Evolutionary conservation across 108 stramenopile genomes (phyloP), one percentile per base, ranked within the genome.

Genomic region (Conticribra weissflogii): DNA sequence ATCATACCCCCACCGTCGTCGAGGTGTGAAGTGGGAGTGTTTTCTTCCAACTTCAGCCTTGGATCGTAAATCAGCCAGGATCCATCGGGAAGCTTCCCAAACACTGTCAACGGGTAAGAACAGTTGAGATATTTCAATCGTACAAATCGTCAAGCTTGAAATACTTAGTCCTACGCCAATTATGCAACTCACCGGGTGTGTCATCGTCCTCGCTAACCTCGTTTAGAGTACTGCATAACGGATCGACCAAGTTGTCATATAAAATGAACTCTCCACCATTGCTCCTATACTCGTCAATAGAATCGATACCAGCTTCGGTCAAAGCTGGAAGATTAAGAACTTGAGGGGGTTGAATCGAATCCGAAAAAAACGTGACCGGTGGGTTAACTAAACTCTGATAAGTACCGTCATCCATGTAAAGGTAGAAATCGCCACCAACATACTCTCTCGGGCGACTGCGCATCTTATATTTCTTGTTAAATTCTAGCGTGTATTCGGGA

Each of bases 1-100:
- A 81, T 17, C 3, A 55, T 33, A 12, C 83, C 77, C 15, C 87
- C 87, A 24, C 87, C 87, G 71, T 88, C 87, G 15, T 34, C 25
- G 27, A 83, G 33, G 32, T 83, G 85, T 54, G 18, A 48, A 1
- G 83, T 82, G 3, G 83, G 36, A 12, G 79, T 78, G 41, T 88
- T 88, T n/a, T 80, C 81, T 30, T 36, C 52, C 12, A 87, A 59
- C 3, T 27, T 24, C 25, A 79, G 57, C 3, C 66, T 67, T 4
- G 81, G 74, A 58, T 85, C 84, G 31, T 51, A 63, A 0, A 57
- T 57, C 32, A 74, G 68, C 28, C n/a, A 17, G 0, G 18, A 17
- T 5, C 29, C 49, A 53, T 67, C 56, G 4, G 31, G 21, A 29
- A 46, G 44, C 32, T 34, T 57, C 25, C 59, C 73, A 62, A 62